Base-by-base conservation (phyloP, 768 basidiomycete species). In the Rhodocollybia butyracea region DNA sequence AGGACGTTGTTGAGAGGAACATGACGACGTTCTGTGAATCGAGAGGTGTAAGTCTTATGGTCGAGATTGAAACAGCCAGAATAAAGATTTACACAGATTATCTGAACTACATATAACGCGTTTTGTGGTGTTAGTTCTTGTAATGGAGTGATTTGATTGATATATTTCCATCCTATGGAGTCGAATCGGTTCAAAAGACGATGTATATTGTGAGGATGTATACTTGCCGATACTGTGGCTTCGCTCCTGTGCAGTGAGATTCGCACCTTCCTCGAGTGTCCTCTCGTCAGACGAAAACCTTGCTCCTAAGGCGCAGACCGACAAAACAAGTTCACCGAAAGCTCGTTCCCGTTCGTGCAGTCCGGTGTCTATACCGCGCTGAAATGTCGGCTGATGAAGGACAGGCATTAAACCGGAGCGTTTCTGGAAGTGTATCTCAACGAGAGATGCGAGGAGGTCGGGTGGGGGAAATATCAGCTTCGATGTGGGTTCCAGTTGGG, bases 371-470 rank as follows among this genome's bases (percentile, higher is more conserved):
- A 88, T 65, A 26, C 76, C 73, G 30, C 68, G 68, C 41, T 85
- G 77, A 58, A 94, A 93, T 21, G 82, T 82, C 0, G 84, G 84
- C 0, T 84, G 80, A 63, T 94, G 91, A 3, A 96, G 70, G 6
- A 94, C 72, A 1, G 91, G 90, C 1, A 80, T 63, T 46, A 81
- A 73, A 3, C 65, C 56, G 60, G 91, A 87, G 57, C 78, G 58
- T 31, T 81, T 61, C 0, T 58, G 60, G 64, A 94, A 96, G 61
- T 86, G 92, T 19, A 78, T 66, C 42, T 86, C 76, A 43, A 91
- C 71, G 29, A 96, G 77, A 0, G 63, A 59, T 1, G 62, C 55
- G 7, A 82, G 73, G 17, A 94, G 74, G 43, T 84, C 83, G 5
- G 68, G 64, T 2, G 80, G 76, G 0, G 85, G 85, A 54, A 80